Evolutionary conservation across 495 filamentous ascomycete genomes (phyloP).

Genomic region (Astrothelium subdiscretum): DNA sequence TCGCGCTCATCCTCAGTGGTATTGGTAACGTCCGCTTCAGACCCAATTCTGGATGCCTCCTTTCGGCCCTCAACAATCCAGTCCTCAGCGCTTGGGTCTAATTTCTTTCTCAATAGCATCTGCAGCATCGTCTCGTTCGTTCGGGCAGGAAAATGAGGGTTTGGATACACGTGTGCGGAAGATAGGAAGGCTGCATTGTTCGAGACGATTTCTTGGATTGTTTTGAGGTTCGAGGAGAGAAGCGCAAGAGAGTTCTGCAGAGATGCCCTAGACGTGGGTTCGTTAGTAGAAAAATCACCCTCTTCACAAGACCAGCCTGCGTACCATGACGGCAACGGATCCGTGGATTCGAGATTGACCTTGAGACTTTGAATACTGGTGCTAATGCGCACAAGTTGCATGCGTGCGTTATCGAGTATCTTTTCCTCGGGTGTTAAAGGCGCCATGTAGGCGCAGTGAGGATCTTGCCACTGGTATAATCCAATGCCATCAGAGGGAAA

Average conservation of each 20-base stretch:
- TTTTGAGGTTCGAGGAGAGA: slow-evolving; percentile 11
- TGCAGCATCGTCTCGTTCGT: slow-evolving; percentile 52
- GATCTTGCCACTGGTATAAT: no score
- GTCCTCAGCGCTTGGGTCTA: slow-evolving; percentile 60
- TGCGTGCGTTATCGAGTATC: background rate
- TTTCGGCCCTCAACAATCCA: slow-evolving; percentile 54
- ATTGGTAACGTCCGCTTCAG: background rate
- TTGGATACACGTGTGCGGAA: slow-evolving; percentile 47
- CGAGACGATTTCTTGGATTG: slow-evolving; percentile 3
- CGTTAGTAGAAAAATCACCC: background rate
- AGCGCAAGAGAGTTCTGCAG: slow-evolving; percentile 12
- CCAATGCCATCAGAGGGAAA: no score
- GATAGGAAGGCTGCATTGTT: slow-evolving; percentile 14
- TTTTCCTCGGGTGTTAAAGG: background rate
- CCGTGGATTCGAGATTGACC: background rate
- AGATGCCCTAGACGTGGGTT: slow-evolving; percentile 9
- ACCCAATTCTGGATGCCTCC: background rate
- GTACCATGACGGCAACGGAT: background rate
- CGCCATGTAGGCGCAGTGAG: background rate
- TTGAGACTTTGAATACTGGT: background rate
- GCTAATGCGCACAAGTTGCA: background rate
- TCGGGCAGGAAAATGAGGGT: slow-evolving; percentile 62
- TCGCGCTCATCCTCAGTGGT: slow-evolving; percentile 9
- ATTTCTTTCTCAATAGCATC: slow-evolving; percentile 65
- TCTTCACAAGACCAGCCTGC: no score